Evolutionary conservation across 768 basidiomycete genomes (phyloP).

Genomic region (Tricholoma sp.): DNA sequence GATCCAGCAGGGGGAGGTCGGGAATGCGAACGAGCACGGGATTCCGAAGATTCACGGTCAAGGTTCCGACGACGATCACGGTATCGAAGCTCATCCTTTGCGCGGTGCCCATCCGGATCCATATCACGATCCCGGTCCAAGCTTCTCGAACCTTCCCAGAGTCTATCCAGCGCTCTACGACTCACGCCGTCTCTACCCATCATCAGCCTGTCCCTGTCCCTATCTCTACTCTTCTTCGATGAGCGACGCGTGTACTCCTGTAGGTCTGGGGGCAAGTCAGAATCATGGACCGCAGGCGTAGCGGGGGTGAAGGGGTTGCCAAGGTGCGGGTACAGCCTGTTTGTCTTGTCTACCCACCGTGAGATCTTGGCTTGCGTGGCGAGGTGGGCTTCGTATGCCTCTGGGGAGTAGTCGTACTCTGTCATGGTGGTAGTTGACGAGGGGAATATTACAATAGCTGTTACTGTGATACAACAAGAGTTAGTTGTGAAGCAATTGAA

Average conservation of each 20-base stretch:
- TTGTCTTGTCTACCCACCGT: slow-evolving; percentile 12
- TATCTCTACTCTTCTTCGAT: neutral
- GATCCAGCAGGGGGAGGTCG: neutral
- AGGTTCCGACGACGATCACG: neutral
- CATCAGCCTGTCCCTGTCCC: slow-evolving; percentile 1
- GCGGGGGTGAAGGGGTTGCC: slow-evolving; percentile 11
- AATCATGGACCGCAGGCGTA: slow-evolving; percentile 8
- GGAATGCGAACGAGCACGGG: neutral
- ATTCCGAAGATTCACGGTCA: slow-evolving; percentile 4
- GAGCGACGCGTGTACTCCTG: neutral
- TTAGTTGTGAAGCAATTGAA: neutral
- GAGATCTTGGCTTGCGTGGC: slow-evolving; percentile 13
- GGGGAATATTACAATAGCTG: neutral
- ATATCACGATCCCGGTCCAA: slow-evolving; percentile 1
- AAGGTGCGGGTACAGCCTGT: slow-evolving; percentile 5
- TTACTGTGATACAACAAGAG: neutral
- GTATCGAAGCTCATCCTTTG: slow-evolving; percentile 1
- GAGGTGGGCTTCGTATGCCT: slow-evolving; percentile 15
- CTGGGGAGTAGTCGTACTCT: slow-evolving; percentile 21
- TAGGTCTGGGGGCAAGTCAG: neutral
- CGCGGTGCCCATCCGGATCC: neutral
- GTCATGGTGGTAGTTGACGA: slow-evolving; percentile 12
- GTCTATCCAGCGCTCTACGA: neutral
- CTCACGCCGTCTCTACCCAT: neutral
- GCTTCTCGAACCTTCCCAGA: neutral